Evolutionary conservation across 2,329 filamentous ascomycete genomes (phyloP).

Genomic region (Dothideomycetes sp.): DNA sequence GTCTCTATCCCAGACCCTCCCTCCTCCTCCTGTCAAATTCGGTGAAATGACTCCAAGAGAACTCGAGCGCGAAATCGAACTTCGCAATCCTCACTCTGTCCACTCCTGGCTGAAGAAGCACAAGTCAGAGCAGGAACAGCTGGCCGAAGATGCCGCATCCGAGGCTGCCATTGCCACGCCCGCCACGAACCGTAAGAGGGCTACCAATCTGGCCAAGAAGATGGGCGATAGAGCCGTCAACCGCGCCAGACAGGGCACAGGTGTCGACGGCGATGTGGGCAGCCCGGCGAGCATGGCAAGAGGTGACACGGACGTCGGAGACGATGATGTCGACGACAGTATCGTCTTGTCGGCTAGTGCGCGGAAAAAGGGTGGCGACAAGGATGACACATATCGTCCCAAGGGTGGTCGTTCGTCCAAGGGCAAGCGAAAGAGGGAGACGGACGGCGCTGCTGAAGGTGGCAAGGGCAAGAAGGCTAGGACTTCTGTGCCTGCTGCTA

Average conservation of each 20-base stretch:
- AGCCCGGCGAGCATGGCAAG: conserved; percentile 22
- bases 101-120: conserved; percentile 71
- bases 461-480: conserved; percentile 13
- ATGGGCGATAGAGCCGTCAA: conserved; percentile 24
- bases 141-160: conserved; percentile 11
- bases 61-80: conserved; percentile 37
- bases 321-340: conserved; percentile 17
- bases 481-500: conserved; percentile 4
- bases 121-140: conserved; percentile 1
- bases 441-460: conserved; percentile 12
- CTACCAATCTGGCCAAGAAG: conserved; percentile 22
- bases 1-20: conserved; percentile 19
- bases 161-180: conserved; percentile 65
- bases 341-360: conserved; percentile 17
- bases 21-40: conserved; percentile 33
- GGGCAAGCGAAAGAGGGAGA: conserved; percentile 32
- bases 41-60: conserved; percentile 32
- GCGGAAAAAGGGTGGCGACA: conserved; percentile 23
- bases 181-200: conserved; percentile 51
- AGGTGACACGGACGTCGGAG: conserved; percentile 30
- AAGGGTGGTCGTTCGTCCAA: conserved; percentile 37
- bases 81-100: conserved; percentile 78
- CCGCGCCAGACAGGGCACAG: conserved; percentile 19
- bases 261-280: conserved; percentile 21
- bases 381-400: conserved; percentile 34